These are phyloP conservation scores for Tripterygium wilfordii DNA, from an alignment of 177 flowering plant genomes.

Conservation along the genomic window DNA sequence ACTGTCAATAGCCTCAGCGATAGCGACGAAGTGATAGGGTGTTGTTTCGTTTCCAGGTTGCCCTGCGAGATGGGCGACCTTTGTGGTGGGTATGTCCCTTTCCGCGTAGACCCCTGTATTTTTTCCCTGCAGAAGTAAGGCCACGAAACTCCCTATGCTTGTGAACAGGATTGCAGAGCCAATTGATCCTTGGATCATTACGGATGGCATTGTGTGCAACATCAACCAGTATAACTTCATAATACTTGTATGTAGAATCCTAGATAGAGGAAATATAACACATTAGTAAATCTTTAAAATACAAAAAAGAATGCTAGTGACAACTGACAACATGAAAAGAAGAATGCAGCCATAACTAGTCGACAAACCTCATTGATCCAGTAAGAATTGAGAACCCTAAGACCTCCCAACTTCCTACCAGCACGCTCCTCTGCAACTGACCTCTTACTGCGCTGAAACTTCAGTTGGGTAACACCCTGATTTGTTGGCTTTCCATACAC, in stretches of 20 bases:
- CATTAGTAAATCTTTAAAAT: too few relatives aligned
- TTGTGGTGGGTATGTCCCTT: constrained; percentile 30
- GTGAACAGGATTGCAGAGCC: constrained; percentile 34
- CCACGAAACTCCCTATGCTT: constrained; percentile 35
- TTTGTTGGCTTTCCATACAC: constrained; percentile 39
- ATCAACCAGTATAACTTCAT: constrained; percentile 31
- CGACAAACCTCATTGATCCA: constrained; percentile 35
- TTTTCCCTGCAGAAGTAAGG: constrained; percentile 33
- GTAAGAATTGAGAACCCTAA: constrained; percentile 33
- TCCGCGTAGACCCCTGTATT: constrained; percentile 28
- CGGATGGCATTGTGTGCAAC: constrained; percentile 28
- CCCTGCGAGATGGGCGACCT: constrained; percentile 29
- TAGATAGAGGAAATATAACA: constrained; percentile 4
- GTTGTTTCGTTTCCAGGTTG: constrained; percentile 38
- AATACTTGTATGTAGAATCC: constrained; percentile 36
- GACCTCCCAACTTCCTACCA: constrained; percentile 30
- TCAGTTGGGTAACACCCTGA: constrained; percentile 39
- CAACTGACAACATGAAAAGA: neutral
- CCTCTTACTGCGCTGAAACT: constrained; percentile 36
- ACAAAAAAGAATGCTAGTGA: too few relatives aligned
- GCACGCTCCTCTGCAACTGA: constrained; percentile 40
- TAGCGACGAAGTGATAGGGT: constrained; percentile 28
- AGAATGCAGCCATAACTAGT: too few relatives aligned
- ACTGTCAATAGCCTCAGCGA: constrained; percentile 12
- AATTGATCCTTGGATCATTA: constrained; percentile 30